Evolutionary conservation across 106 monocot genomes (phyloP).

Genomic region (Narthecium ossifragum): DNA sequence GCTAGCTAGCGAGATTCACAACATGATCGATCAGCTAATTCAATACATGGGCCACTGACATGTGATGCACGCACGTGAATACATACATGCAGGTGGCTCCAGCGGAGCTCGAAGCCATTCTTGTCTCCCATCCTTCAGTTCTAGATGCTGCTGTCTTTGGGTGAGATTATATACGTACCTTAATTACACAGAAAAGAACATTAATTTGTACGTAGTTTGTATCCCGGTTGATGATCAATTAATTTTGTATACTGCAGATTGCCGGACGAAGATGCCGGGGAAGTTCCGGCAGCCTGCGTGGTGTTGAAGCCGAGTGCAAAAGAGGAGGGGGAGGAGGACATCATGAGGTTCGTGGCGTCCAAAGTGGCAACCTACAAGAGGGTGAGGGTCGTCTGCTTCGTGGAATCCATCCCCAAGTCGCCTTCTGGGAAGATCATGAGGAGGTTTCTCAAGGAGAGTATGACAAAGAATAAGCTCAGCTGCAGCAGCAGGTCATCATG

Average conservation of each 20-base stretch:
- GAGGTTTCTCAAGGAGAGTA: constrained; percentile 51
- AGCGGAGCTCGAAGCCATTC: constrained; percentile 84
- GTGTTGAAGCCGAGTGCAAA: constrained; percentile 41
- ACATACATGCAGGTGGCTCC: constrained; percentile 60
- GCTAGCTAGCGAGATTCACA: too few relatives aligned
- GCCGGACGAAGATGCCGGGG: constrained; percentile 82
- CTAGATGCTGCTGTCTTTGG: constrained; percentile 76
- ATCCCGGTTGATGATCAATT: not conserved
- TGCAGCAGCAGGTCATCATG: too few relatives aligned
- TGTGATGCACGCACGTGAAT: not conserved
- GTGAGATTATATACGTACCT: constrained; percentile 28
- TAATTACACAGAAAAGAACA: not conserved
- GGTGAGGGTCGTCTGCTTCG: constrained; percentile 49
- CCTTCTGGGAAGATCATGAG: constrained; percentile 83
- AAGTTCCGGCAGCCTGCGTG: constrained; percentile 76
- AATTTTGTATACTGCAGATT: constrained; percentile 22
- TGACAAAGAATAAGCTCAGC: not conserved
- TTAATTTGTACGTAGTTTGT: not conserved
- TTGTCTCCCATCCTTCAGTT: constrained; percentile 76
- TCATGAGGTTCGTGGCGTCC: constrained; percentile 51
- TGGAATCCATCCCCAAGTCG: constrained; percentile 77
- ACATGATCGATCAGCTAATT: too few relatives aligned
- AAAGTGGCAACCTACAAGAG: constrained; percentile 88
- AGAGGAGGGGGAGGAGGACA: constrained; percentile 55
- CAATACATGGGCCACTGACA: too few relatives aligned